Base-by-base conservation (phyloP, 805 yeast genomes). In the Scheffersomyces amazonensis region DNA sequence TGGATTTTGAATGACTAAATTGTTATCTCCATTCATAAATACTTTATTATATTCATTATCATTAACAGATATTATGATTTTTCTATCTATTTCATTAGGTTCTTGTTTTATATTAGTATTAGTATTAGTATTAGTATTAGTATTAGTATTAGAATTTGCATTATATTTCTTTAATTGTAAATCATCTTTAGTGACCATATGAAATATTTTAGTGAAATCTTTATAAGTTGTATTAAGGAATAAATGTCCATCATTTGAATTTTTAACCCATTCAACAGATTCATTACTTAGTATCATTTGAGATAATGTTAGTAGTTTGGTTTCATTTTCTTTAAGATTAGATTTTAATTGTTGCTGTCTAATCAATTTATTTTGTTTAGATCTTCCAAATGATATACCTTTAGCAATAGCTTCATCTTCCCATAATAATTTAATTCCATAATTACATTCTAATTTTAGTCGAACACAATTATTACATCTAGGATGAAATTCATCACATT, bases 361-460 rank as follows among this genome's bases (percentile, higher is more conserved):
- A 16, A 46, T 42, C 12, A 36, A 28, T 21, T 41, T 38, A 24
- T 39, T 36, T 11, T 50, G 46, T 15, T 50, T 43, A 0, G 69
- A 64, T 16, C 72, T 44, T 1, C 72, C 71, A 45, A 66, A 64
- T 1, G 68, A 48, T 6, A 63, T 53, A 0, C 70, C 70, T 35
- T 53, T 42, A 21, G 55, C 44, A 1, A 44, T 19, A 3, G 69
- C 70, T 11, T 66, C 71, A 21, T 66, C 69, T 31, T 65, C 69
- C 69, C 69, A 66, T 0, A 49, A 44, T 5, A 55, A 42, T 7
- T 25, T 44, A 19, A 48, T 16, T 4, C 44, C 48, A 31, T 52
- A 59, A 22, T 16, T 39, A 34, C 58, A 58, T 1, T 35, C 30
- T 4, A 58, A 30, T 1, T 44, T 41, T 23, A 57, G 39, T 33